Evolutionary conservation across 768 basidiomycete species (phyloP).

Genomic region (Mycena albidolilacea): DNA sequence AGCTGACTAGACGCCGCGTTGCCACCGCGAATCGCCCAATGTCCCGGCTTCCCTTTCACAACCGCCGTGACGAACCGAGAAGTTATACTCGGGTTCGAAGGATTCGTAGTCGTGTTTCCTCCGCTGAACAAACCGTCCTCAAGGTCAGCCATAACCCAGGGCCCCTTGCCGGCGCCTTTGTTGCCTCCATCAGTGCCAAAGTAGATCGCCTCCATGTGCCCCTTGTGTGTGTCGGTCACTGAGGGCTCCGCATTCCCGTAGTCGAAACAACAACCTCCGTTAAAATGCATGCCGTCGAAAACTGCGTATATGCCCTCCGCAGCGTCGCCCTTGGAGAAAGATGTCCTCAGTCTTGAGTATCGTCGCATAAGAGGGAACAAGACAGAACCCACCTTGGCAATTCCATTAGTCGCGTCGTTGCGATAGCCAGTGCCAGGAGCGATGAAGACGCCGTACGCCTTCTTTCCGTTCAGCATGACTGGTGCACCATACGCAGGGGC

Average conservation of each 20-base stretch:
- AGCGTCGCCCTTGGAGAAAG: conserved; percentile 24
- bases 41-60: not conserved
- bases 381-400: conserved; percentile 15
- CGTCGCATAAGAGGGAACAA: not conserved
- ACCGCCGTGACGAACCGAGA: conserved; percentile 35
- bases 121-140: conserved; percentile 12
- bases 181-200: conserved; percentile 12
- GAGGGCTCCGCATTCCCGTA: conserved; percentile 38
- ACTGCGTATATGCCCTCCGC: not conserved
- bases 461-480: conserved; percentile 28
- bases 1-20: conserved; percentile 8
- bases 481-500: conserved; percentile 31
- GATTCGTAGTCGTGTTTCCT: not conserved
- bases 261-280: conserved; percentile 36
- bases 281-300: conserved; percentile 3
- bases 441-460: too few species aligned
- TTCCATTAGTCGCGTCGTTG: conserved; percentile 29
- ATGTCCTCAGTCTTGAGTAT: too few species aligned
- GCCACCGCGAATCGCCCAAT: conserved; percentile 22
- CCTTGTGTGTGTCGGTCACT: conserved; percentile 21
- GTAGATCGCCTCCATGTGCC: conserved; percentile 10
- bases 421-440: conserved; percentile 17
- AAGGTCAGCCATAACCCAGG: conserved; percentile 28
- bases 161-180: not conserved
- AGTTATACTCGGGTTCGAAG: conserved; percentile 15